Evolutionary conservation across 306 rosid species (phyloP).

Genomic region (Lithocarpus polystachyus): DNA sequence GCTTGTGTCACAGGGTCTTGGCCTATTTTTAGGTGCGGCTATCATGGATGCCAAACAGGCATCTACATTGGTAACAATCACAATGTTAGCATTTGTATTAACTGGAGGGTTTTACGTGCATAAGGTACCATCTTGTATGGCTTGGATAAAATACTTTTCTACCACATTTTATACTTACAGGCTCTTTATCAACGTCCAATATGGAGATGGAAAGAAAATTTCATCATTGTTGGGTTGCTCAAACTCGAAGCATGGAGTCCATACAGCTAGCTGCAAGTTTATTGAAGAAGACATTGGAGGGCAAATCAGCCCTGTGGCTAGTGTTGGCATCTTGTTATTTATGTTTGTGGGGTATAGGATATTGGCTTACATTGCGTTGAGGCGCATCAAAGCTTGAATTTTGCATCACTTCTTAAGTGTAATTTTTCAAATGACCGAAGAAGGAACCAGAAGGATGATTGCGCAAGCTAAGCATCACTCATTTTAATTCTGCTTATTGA

Average conservation of each 20-base stretch:
- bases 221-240: slow-evolving; percentile 58
- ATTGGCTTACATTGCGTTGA: slow-evolving; percentile 76
- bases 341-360: slow-evolving; percentile 84
- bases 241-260: neutral
- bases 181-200: slow-evolving; percentile 64
- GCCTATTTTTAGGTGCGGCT: slow-evolving; percentile 80
- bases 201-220: slow-evolving; percentile 61
- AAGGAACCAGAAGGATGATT: neutral
- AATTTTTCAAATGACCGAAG: neutral
- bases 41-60: slow-evolving; percentile 96
- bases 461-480: neutral
- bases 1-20: slow-evolving; percentile 90
- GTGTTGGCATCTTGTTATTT: slow-evolving; percentile 53
- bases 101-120: slow-evolving; percentile 92
- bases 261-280: slow-evolving; percentile 50
- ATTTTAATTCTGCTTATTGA: neutral
- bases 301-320: slow-evolving; percentile 52
- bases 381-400: slow-evolving; percentile 53
- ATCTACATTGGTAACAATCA: slow-evolving; percentile 73
- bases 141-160: slow-evolving; percentile 81
- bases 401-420: neutral
- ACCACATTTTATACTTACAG: slow-evolving; percentile 69
- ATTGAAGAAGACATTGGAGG: slow-evolving; percentile 78
- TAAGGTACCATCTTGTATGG: slow-evolving; percentile 61
- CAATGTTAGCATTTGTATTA: slow-evolving; percentile 82